These are phyloP conservation scores for Zygnema cylindricum DNA, from an alignment of 139 green algal species.

Conservation along the genomic window DNA sequence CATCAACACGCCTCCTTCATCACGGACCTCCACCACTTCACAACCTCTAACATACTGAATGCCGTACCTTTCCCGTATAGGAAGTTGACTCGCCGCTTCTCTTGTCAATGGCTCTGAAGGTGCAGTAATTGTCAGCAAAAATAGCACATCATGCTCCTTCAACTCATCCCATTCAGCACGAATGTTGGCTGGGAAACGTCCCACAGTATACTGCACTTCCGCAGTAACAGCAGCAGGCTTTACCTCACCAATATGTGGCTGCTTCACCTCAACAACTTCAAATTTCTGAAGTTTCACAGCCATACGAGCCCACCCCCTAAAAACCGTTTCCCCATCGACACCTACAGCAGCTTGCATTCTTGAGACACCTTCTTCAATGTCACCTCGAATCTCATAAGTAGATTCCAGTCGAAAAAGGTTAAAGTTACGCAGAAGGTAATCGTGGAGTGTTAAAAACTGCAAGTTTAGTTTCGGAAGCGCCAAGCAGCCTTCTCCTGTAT, in stretches of 20 bases:
- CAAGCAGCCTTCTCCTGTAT: slow-evolving; percentile 76
- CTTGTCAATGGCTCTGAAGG: background rate
- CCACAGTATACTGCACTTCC: slow-evolving; percentile 78
- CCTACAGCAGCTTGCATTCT: slow-evolving; percentile 68
- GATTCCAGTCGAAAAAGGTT: slow-evolving; percentile 95
- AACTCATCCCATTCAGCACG: slow-evolving; percentile 89
- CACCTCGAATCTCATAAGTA: slow-evolving; percentile 95
- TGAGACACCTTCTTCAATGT: slow-evolving; percentile 84
- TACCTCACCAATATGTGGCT: slow-evolving; percentile 85
- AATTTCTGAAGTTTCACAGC: slow-evolving; percentile 75
- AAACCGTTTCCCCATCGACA: slow-evolving; percentile 26
- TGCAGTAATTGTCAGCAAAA: slow-evolving; percentile 79
- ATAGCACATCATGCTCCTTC: slow-evolving; percentile 94
- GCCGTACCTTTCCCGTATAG: slow-evolving; percentile 69
- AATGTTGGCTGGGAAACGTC: slow-evolving; percentile 70
- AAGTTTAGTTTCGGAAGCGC: slow-evolving; percentile 97
- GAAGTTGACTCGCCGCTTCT: slow-evolving; percentile 10
- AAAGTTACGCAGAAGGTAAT: slow-evolving; percentile 98
- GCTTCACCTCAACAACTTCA: slow-evolving; percentile 75
- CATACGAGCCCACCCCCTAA: slow-evolving; percentile 92
- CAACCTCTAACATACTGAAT: slow-evolving; percentile 82
- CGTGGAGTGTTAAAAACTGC: slow-evolving; percentile 93
- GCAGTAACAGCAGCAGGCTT: slow-evolving; percentile 84
- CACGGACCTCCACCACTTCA: slow-evolving; percentile 81
- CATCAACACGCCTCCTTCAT: slow-evolving; percentile 82